Evolutionary conservation across 371 early-diverging fungal genomes (phyloP), one percentile per base, ranked within the genome.

Genomic region (Fennellomyces sp.): DNA sequence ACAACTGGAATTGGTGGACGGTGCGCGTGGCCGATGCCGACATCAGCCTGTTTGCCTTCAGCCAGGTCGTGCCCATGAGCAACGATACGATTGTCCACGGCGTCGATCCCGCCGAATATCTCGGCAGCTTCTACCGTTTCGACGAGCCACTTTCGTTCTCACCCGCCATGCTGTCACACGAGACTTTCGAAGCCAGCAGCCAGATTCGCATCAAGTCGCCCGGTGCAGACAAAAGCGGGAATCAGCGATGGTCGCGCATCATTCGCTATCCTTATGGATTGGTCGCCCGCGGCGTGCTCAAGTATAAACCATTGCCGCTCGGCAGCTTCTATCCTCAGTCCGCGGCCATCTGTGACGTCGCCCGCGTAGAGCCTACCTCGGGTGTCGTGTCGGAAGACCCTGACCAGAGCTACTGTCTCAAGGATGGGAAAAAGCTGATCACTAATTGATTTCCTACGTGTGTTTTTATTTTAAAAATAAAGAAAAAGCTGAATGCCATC

Each of bases 161-260:
- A 39, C 79, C 52, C 42, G 75, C 31, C 56, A 61, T 67, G 41
- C 69, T 75, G 63, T 58, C 35, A 17, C 23, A 36, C 31, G 35
- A 48, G 1, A 54, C 63, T 0, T 72, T 58, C n/a, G 63, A 70
- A 58, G 70, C 74, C 7, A 78, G 79, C 8, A 81, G 73, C 25
- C 87, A 87, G 65, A 80, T 88, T 47, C 82, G 85, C 19, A 79
- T 88, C 53, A 82, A 82, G 64, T 79, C 80, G 38, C 89, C 89
- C 15, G 89, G 87, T 36, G 80, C 80, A 21, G 82, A 85, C 50
- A 69, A 58, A 36, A 83, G 76, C 36, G 81, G 77, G 3, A 80
- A 79, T 58, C 73, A 78, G 54, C 58, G 76, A 63, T 83, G 79
- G 79, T 75, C 78, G 13, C 78, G 76, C 15, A 75, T 88, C 62